Evolutionary conservation across 192 early-diverging fungal genomes (phyloP).

Genomic region (Podila epigama): DNA sequence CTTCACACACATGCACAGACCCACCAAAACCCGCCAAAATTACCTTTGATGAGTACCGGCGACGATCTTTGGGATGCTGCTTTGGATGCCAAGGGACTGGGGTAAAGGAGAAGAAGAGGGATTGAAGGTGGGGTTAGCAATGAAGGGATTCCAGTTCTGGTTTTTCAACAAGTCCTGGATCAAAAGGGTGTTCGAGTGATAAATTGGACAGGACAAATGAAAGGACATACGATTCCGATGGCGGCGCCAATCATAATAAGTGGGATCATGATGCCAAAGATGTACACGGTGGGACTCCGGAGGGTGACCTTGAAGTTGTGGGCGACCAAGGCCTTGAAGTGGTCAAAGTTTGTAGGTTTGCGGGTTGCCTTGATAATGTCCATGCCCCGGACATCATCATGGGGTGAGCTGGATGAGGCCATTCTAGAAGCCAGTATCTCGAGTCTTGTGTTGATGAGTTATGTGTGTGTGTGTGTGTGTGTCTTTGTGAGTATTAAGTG

Average conservation of each 20-base stretch:
- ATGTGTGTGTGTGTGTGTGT: too few relatives aligned
- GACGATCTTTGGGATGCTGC: conserved; percentile 32
- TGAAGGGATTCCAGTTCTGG: conserved; percentile 13
- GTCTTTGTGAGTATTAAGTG: not conserved
- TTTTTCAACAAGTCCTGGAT: not conserved
- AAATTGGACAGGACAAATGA: not conserved
- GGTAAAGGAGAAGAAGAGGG: not conserved
- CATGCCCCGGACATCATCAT: conserved; percentile 25
- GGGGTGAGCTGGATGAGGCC: not conserved
- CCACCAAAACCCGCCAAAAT: too few relatives aligned
- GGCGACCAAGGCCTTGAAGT: conserved; percentile 24
- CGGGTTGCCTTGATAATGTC: conserved; percentile 41
- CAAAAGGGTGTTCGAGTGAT: not conserved
- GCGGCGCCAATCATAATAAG: conserved; percentile 33
- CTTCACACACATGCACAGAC: too few relatives aligned
- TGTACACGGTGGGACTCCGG: conserved; percentile 17
- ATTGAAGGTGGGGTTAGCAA: not conserved
- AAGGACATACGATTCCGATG: conserved; percentile 45
- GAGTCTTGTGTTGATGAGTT: too few relatives aligned
- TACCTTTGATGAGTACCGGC: conserved; percentile 32
- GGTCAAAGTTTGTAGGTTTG: conserved; percentile 32
- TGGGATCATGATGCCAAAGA: conserved; percentile 36
- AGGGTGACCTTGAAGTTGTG: conserved; percentile 34
- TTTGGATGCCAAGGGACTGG: conserved; percentile 44
- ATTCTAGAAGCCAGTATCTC: too few relatives aligned